phyloP scores from a whole-genome alignment of 306 rosid genomes.

The Leucaena leucocephala region DNA sequence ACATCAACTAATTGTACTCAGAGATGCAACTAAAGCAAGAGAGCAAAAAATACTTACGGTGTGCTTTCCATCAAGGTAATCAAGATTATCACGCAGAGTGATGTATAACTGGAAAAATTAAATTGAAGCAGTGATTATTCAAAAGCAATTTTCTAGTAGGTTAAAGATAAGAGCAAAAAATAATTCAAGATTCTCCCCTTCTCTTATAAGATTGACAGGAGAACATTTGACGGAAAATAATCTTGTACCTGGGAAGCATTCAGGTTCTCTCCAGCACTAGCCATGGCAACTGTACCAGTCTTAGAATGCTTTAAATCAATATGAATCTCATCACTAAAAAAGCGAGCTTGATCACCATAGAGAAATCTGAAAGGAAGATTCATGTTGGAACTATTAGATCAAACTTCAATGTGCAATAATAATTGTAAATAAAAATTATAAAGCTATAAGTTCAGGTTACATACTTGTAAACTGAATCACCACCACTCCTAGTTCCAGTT shows the following conservation, averaged over 20 bases:
- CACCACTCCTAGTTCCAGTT: constrained; percentile 75
- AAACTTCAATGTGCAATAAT: not conserved
- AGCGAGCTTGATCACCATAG: constrained; percentile 96
- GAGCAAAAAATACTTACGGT: constrained; percentile 64
- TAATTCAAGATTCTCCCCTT: not conserved
- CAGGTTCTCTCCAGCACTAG: constrained; percentile 94
- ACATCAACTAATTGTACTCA: too few species aligned
- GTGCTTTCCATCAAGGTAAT: constrained; percentile 93
- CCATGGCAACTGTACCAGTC: constrained; percentile 91
- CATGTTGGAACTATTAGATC: constrained; percentile 5
- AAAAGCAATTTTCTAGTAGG: not conserved
- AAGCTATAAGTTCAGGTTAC: constrained; percentile 1
- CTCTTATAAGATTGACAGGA: not conserved
- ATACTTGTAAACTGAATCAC: constrained; percentile 83
- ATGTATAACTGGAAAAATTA: constrained; percentile 71
- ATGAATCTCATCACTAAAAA: constrained; percentile 82
- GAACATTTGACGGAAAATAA: constrained; percentile 2
- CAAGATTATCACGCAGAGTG: constrained; percentile 87
- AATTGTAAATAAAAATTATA: not conserved
- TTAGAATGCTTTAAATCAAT: constrained; percentile 91
- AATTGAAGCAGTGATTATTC: constrained; percentile 32
- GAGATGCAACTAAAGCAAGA: constrained; percentile 19
- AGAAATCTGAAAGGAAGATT: constrained; percentile 60
- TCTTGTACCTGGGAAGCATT: constrained; percentile 92
- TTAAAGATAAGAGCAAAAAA: not conserved